These are phyloP conservation scores for Emmonsiellopsis sp. DNA, from an alignment of 2,329 filamentous ascomycete genomes.

Conservation along the genomic window DNA sequence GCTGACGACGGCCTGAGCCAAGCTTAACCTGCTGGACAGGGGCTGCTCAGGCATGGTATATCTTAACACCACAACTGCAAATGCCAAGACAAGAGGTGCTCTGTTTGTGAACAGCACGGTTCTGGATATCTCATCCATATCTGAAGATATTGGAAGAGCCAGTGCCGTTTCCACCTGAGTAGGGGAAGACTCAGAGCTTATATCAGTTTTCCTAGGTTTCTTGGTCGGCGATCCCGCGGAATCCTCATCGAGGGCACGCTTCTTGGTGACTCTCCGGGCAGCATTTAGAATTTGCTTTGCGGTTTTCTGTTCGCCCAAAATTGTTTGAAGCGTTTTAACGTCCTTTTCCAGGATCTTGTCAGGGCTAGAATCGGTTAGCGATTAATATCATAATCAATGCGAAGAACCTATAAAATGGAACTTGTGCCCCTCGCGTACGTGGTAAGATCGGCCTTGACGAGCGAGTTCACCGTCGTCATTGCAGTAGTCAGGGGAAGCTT, in stretches of 20 bases:
- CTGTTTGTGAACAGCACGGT: conserved; percentile 64
- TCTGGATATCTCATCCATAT: conserved; percentile 49
- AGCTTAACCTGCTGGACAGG: conserved; percentile 69
- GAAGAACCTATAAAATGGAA: conserved; percentile 6
- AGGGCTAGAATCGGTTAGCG: conserved; percentile 21
- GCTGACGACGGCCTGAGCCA: conserved; percentile 77
- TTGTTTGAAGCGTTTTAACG: conserved; percentile 32
- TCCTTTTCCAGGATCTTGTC: conserved; percentile 43
- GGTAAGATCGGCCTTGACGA: conserved; percentile 42
- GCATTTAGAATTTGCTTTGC: conserved; percentile 50
- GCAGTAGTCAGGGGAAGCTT: conserved; percentile 48
- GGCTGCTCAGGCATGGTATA: conserved; percentile 83
- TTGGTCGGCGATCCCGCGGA: conserved; percentile 26
- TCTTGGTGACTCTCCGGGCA: conserved; percentile 49
- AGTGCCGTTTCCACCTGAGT: conserved; percentile 27
- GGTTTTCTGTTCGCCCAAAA: conserved; percentile 44
- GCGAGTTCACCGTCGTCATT: conserved; percentile 46
- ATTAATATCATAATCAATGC: conserved; percentile 3
- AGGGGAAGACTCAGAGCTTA: conserved; percentile 15
- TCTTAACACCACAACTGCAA: conserved; percentile 63
- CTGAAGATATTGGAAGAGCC: conserved; percentile 22
- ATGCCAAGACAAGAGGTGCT: conserved; percentile 73
- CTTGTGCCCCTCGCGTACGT: conserved; percentile 21
- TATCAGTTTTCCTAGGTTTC: conserved; percentile 22
- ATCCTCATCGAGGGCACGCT: conserved; percentile 37